Evolutionary conservation across 352 stramenopile genomes (phyloP), one percentile per base, ranked within the genome.

Genomic region (Elongisporangium anandrum): DNA sequence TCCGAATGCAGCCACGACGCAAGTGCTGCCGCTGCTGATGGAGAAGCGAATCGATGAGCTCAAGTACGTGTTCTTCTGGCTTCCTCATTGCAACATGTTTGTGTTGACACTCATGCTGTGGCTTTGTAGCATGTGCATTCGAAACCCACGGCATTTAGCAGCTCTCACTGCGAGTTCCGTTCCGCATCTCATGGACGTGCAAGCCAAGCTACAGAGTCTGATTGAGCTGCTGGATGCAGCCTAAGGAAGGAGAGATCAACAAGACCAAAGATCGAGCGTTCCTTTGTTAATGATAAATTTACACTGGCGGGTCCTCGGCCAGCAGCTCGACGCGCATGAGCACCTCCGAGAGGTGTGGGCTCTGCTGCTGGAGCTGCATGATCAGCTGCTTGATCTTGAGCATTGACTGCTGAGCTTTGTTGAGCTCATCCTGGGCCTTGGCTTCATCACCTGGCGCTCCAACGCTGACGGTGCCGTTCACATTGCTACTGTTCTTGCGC

Each of bases 281-380:
- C 16, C 1, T 52, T 2, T 12, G n/a, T 13, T 24, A 21, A 52
- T 8, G 1, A 41, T 41, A 41, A 15, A 15, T 41, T 41, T 8
- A 63, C 13, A 69, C 54, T 20, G 66, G 67, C 17, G 82, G 78
- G 53, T 92, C 85, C 58, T 96, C 81, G 6, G 85, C 77, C 4
- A 97, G 84, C 57, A 91, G 57, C 21, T 85, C 61, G 3, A 97
- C 87, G 0, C 89, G 83, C 22, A 75, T 64, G 4, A 97, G 82
- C 23, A 97, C 87, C 56, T 97, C 89, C 13, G 67, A 69, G 20
- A 97, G 63, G 26, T 97, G 85, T 13, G 87, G 87, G 48, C 77
- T 87, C 41, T 89, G 78, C 48, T 76, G 69, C 63, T 88, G 72
- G 16, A 95, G 69, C 54, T 66, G 58, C 13, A 57, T 34, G 24